Evolutionary conservation across 2,329 filamentous ascomycete species (phyloP).

Genomic region (Exophiala spinifera): DNA sequence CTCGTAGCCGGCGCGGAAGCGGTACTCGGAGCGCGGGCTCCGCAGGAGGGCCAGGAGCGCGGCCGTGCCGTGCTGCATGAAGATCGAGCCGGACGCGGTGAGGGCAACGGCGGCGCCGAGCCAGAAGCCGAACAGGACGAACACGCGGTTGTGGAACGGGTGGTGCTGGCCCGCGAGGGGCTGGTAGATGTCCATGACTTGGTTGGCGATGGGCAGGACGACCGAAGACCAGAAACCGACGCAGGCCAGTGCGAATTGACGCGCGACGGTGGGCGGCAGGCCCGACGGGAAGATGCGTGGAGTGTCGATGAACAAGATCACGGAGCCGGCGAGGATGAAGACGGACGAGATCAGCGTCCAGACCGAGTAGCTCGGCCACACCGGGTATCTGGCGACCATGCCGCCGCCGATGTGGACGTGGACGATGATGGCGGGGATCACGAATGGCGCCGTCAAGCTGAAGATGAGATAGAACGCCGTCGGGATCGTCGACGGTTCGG

Average conservation of each 20-base stretch:
- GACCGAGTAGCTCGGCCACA: constrained; percentile 15
- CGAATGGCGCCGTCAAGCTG: constrained; percentile 13
- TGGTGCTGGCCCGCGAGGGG: constrained; percentile 8
- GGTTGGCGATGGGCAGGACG: constrained; percentile 14
- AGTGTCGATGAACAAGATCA: constrained; percentile 13
- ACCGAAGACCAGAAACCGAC: constrained; percentile 21
- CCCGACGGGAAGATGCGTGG: constrained; percentile 7
- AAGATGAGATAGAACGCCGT: constrained; percentile 20
- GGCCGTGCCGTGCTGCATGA: constrained; percentile 18
- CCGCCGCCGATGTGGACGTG: constrained; percentile 19
- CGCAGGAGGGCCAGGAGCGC: constrained; percentile 4
- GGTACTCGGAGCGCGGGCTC: neutral
- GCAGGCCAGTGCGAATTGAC: constrained; percentile 18
- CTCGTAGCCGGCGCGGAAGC: neutral
- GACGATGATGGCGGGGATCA: constrained; percentile 12
- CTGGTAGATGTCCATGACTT: constrained; percentile 19
- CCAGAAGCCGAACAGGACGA: constrained; percentile 18
- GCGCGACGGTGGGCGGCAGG: constrained; percentile 6
- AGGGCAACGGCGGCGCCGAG: constrained; percentile 15
- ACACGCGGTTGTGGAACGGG: constrained; percentile 18
- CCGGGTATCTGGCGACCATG: constrained; percentile 9
- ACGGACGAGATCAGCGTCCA: constrained; percentile 14
- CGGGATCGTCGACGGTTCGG: constrained; percentile 6
- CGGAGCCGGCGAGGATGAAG: constrained; percentile 16
- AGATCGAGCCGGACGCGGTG: constrained; percentile 16